phyloP scores from a whole-genome alignment of 768 basidiomycete species.

The Leccinellum albellum region DNA sequence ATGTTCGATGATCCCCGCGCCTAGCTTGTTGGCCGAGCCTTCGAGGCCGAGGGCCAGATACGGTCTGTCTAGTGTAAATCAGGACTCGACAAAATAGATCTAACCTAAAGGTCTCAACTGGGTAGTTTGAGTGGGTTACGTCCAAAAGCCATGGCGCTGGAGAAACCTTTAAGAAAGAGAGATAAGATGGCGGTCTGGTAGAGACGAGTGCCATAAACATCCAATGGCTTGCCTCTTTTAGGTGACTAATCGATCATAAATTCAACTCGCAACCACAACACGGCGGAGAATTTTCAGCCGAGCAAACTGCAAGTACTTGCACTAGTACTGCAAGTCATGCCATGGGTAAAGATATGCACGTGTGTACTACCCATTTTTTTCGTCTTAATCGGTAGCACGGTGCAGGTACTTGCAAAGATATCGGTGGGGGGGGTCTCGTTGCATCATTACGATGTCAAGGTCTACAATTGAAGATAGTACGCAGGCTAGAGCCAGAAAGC shows the following conservation, averaged over 20 bases:
- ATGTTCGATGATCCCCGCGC: constrained; percentile 89
- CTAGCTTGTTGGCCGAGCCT: constrained; percentile 97
- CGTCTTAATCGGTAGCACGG: too few relatives aligned
- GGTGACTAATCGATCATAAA: too few relatives aligned
- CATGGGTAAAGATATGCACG: too few relatives aligned
- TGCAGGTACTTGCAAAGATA: not conserved
- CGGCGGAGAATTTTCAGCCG: too few relatives aligned
- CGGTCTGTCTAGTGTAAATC: constrained; percentile 47
- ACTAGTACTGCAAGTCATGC: too few relatives aligned
- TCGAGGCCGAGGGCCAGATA: constrained; percentile 93
- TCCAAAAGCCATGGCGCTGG: constrained; percentile 7
- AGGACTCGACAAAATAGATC: constrained; percentile 9
- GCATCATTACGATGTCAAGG: constrained; percentile 1
- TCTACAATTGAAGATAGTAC: constrained; percentile 4
- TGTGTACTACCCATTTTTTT: not conserved
- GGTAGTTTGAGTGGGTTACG: constrained; percentile 30
- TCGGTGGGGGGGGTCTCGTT: not conserved
- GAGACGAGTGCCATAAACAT: too few relatives aligned
- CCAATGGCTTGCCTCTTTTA: too few relatives aligned
- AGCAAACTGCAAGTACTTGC: too few relatives aligned
- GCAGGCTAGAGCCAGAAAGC: constrained; percentile 6
- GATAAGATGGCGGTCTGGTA: too few relatives aligned
- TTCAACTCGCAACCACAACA: too few relatives aligned
- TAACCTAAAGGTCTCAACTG: constrained; percentile 25
- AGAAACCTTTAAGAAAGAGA: too few relatives aligned